These are phyloP conservation scores for Geotrichum aggregatum DNA, from an alignment of 1,139 yeast species.

Conservation along the genomic window DNA sequence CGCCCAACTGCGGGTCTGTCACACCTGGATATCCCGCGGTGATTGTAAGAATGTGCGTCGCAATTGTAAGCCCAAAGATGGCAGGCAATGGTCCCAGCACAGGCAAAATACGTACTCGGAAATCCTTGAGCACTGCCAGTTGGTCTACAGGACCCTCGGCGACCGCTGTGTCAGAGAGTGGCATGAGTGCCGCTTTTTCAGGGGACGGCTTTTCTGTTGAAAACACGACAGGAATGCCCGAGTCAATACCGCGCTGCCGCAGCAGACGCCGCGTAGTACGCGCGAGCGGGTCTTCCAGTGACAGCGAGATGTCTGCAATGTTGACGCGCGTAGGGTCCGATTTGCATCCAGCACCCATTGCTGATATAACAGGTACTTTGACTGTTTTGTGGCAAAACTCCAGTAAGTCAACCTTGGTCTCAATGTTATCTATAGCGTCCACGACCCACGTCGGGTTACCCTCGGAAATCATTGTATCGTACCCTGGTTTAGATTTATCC, in stretches of 20 bases:
- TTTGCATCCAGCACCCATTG: conserved; percentile 96
- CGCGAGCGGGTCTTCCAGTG: conserved; percentile 94
- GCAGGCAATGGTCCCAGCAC: conserved; percentile 97
- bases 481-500: conserved; percentile 51
- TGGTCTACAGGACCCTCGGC: conserved; percentile 82
- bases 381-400: conserved; percentile 64
- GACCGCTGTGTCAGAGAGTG: conserved; percentile 73
- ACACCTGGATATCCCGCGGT: conserved; percentile 76
- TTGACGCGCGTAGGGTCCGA: conserved; percentile 79
- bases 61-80: conserved; percentile 85
- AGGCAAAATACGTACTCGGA: conserved; percentile 88
- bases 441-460: conserved; percentile 55
- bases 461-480: conserved; percentile 41
- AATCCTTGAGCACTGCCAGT: conserved; percentile 78
- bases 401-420: conserved; percentile 85
- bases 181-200: conserved; percentile 79
- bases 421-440: conserved; percentile 94
- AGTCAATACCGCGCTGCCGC: conserved; percentile 67
- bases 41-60: conserved; percentile 73
- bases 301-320: conserved; percentile 67
- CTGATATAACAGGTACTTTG: conserved; percentile 57
- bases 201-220: conserved; percentile 97
- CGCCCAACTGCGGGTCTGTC: conserved; percentile 47
- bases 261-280: conserved; percentile 79
- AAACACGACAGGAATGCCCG: conserved; percentile 82